Evolutionary conservation across 106 monocot species (phyloP).

Genomic region (Allium cepa): DNA sequence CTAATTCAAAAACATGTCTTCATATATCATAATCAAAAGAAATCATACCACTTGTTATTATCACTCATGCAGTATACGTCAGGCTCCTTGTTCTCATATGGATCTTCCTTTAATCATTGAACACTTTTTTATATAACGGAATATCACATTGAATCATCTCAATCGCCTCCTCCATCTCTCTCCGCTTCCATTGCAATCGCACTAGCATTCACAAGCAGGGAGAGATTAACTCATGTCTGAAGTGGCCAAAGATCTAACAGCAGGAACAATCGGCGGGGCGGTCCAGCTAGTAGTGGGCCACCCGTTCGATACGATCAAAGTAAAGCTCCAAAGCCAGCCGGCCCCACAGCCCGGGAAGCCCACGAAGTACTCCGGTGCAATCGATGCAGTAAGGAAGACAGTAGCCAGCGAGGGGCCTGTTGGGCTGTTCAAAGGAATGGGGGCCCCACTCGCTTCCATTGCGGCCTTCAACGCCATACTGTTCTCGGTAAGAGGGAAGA

Average conservation of each 20-base stretch:
- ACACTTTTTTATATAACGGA: no score
- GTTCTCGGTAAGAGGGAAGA: constrained; percentile 49
- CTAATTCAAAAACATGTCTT: no score
- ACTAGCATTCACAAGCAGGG: no score
- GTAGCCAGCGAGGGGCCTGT: constrained; percentile 33
- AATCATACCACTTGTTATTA: no score
- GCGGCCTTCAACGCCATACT: constrained; percentile 62
- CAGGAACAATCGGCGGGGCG: constrained; percentile 58
- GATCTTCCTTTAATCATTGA: no score
- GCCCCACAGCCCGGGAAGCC: constrained; percentile 43
- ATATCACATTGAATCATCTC: no score
- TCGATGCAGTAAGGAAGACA: constrained; percentile 57
- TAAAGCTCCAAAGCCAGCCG: constrained; percentile 63
- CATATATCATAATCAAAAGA: no score
- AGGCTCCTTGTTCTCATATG: no score
- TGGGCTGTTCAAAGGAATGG: constrained; percentile 52
- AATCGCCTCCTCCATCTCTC: no score
- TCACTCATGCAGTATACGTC: no score
- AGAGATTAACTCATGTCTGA: constrained; percentile 21
- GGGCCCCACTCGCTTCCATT: constrained; percentile 7
- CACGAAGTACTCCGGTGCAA: constrained; percentile 41
- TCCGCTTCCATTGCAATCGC: no score
- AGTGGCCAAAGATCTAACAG: constrained; percentile 45
- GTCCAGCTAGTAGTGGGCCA: constrained; percentile 55
- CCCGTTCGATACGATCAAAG: constrained; percentile 64